A percentile compares a stretch with the other conserved stretches of the same genome.
These are phyloP conservation scores for Ganoderma leucocontextum DNA, from an alignment of 1,284 basidiomycete genomes.

Conservation along the genomic window DNA sequence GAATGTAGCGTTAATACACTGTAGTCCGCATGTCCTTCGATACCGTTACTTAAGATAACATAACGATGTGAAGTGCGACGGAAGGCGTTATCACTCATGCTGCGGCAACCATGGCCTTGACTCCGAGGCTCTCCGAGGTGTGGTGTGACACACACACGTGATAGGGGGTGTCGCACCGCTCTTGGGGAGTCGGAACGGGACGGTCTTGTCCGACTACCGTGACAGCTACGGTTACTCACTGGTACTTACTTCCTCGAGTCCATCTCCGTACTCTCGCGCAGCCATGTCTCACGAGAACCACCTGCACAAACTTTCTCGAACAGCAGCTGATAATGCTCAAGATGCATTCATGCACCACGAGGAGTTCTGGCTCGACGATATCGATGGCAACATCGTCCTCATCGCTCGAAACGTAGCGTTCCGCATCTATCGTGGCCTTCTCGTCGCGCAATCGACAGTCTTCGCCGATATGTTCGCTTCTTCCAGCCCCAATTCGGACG, in stretches of 20 bases:
- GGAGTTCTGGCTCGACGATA: conserved; percentile 18
- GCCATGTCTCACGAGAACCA: neutral
- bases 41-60: neutral
- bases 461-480: conserved; percentile 30
- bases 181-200: too few species aligned
- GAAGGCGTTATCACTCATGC: too few species aligned
- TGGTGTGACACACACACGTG: too few species aligned
- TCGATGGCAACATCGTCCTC: conserved; percentile 21
- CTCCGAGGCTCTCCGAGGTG: too few species aligned
- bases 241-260: too few species aligned
- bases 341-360: neutral
- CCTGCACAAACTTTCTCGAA: neutral
- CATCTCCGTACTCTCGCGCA: too few species aligned
- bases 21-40: neutral
- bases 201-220: too few species aligned
- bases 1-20: conserved; percentile 1
- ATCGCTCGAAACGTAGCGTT: conserved; percentile 15
- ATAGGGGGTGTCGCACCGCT: too few species aligned
- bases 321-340: neutral
- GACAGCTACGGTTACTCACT: too few species aligned
- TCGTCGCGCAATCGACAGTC: conserved; percentile 25
- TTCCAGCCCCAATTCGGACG: conserved; percentile 17
- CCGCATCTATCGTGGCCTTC: conserved; percentile 24
- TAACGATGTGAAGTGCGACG: too few species aligned
- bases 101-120: too few species aligned